These are phyloP conservation scores for Neolentinus lepideus DNA, from an alignment of 1,284 basidiomycete genomes.

Conservation along the genomic window DNA sequence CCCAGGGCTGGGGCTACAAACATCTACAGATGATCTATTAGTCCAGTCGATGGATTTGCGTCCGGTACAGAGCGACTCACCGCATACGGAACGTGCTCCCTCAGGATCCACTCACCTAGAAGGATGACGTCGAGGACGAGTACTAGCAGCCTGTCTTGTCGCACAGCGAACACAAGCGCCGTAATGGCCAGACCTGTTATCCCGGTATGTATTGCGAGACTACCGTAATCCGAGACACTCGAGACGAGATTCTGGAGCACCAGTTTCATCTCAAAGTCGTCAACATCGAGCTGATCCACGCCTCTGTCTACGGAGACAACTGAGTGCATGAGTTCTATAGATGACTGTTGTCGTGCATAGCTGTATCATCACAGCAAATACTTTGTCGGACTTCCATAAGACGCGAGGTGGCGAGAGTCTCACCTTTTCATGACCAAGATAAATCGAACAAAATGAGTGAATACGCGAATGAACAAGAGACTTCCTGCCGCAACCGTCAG, in stretches of 20 bases:
- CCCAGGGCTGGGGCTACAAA: neutral
- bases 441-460: neutral
- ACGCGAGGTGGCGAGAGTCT: no score
- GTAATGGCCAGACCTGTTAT: neutral
- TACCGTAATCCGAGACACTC: neutral
- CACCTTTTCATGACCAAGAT: neutral
- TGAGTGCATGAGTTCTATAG: neutral
- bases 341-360: neutral
- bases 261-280: neutral
- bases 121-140: neutral
- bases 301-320: neutral
- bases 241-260: neutral
- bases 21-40: neutral
- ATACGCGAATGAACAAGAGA: neutral
- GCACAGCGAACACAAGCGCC: neutral
- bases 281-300: neutral
- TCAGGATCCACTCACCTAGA: neutral
- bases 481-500: neutral
- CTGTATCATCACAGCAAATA: no score
- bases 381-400: no score
- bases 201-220: neutral
- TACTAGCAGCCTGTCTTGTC: neutral
- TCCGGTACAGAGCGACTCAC: no score
- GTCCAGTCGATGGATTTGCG: neutral
- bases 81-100: neutral